Conservation (phyloP, 176 grass and related monocot genomes). For the Oryza nivara region DNA sequence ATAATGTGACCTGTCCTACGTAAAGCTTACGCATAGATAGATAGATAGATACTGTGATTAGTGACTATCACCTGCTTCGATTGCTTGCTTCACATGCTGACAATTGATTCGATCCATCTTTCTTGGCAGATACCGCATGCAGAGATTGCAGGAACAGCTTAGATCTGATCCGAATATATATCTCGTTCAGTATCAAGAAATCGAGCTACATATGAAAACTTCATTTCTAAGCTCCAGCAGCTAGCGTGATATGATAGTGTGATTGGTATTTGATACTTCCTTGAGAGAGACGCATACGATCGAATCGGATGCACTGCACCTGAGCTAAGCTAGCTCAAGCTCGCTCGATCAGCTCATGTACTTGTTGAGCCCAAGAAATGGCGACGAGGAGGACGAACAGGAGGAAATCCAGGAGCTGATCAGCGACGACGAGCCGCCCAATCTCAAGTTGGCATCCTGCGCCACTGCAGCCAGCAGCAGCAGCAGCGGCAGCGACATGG, state of each 20-base stretch:
- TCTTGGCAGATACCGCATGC: background rate
- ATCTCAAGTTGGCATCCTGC: background rate
- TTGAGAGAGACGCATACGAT: background rate
- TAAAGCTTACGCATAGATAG: background rate
- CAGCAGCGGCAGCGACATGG: slow-evolving; percentile 22
- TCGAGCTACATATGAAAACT: slow-evolving; percentile 15
- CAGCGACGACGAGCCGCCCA: background rate
- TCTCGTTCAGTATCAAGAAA: background rate
- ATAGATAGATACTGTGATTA: background rate
- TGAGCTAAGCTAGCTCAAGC: background rate
- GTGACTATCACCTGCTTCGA: background rate
- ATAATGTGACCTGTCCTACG: background rate
- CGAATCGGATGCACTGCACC: background rate
- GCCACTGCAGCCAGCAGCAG: background rate
- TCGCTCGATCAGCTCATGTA: slow-evolving; percentile 17
- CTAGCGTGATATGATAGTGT: background rate
- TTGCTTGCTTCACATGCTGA: background rate
- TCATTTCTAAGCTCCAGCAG: slow-evolving; percentile 18
- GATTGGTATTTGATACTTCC: background rate
- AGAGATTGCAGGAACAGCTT: slow-evolving; percentile 16
- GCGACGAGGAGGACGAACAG: background rate
- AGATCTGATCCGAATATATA: slow-evolving; percentile 37
- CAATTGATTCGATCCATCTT: background rate
- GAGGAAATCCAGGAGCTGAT: slow-evolving; percentile 48
- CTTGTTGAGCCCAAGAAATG: slow-evolving; percentile 46